Percentiles rank a stretch among this genome's conserved stretches.
phyloP scores from a whole-genome alignment of 1,139 yeast species.

The Blastobotrys buckinghamii region DNA sequence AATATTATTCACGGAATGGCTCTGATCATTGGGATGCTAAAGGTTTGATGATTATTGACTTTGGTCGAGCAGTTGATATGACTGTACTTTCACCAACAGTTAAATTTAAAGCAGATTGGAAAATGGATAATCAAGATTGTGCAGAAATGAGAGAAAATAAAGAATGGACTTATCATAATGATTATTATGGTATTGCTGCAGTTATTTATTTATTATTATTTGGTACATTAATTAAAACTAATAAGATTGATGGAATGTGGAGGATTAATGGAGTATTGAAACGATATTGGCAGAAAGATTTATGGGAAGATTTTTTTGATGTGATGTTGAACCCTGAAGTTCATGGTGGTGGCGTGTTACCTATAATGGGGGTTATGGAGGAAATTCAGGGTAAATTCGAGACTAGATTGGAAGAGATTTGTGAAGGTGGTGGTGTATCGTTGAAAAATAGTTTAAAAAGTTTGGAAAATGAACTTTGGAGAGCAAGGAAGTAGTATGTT shows the following conservation, averaged over 20 bases:
- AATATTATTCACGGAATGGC: slow-evolving; percentile 32
- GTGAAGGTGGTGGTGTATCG: slow-evolving; percentile 24
- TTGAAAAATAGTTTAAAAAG: slow-evolving; percentile 21
- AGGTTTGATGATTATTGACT: slow-evolving; percentile 69
- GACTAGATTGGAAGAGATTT: slow-evolving; percentile 36
- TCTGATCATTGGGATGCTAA: slow-evolving; percentile 46
- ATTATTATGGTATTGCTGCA: slow-evolving; percentile 79
- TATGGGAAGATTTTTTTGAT: slow-evolving; percentile 70
- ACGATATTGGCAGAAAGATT: slow-evolving; percentile 68
- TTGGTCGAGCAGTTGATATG: slow-evolving; percentile 77
- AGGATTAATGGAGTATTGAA: slow-evolving; percentile 46
- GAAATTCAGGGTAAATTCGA: slow-evolving; percentile 42
- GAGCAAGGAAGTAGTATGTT: not conserved
- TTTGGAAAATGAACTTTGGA: slow-evolving; percentile 6
- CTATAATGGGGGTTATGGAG: slow-evolving; percentile 39
- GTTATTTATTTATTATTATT: slow-evolving; percentile 67
- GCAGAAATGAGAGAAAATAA: slow-evolving; percentile 57
- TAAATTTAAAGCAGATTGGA: slow-evolving; percentile 57
- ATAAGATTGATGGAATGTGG: slow-evolving; percentile 22
- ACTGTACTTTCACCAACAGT: slow-evolving; percentile 45
- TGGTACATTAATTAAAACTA: slow-evolving; percentile 41
- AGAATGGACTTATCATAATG: slow-evolving; percentile 79
- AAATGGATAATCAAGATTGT: slow-evolving; percentile 68
- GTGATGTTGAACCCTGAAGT: slow-evolving; percentile 53
- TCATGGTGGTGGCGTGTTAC: slow-evolving; percentile 34